These are phyloP conservation scores for Pseudodiploospora longispora DNA, from an alignment of 2,329 filamentous ascomycete genomes.

Conservation along the genomic window DNA sequence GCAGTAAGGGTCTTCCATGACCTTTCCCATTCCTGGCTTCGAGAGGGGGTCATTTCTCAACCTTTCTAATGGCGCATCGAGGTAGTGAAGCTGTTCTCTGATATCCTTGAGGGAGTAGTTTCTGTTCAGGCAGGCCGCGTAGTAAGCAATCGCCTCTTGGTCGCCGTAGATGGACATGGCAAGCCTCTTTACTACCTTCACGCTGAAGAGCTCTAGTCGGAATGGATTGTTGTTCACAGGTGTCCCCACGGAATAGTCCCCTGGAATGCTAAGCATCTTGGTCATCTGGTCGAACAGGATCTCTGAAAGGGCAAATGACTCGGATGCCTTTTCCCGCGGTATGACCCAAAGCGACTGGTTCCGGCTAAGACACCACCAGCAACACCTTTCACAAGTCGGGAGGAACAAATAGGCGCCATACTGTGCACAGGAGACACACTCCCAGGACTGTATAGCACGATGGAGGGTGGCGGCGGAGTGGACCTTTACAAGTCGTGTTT, in stretches of 20 bases:
- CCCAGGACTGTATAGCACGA: slow-evolving; percentile 13
- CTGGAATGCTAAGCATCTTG: slow-evolving; percentile 17
- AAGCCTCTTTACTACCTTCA: slow-evolving; percentile 20
- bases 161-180: slow-evolving; percentile 18
- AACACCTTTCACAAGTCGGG: slow-evolving; percentile 23
- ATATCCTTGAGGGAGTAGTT: neutral
- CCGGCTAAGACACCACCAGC: slow-evolving; percentile 19
- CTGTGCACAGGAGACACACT: slow-evolving; percentile 20
- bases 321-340: slow-evolving; percentile 11
- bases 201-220: slow-evolving; percentile 16
- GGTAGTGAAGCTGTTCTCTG: neutral
- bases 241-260: slow-evolving; percentile 13
- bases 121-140: neutral
- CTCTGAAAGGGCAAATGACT: slow-evolving; percentile 17
- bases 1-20: slow-evolving; percentile 4
- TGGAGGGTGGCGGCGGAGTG: slow-evolving; percentile 16
- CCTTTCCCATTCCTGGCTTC: neutral
- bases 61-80: neutral
- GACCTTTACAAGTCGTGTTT: slow-evolving; percentile 14
- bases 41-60: neutral
- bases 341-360: slow-evolving; percentile 19
- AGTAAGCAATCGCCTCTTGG: slow-evolving; percentile 2
- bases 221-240: slow-evolving; percentile 8
- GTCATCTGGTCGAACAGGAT: slow-evolving; percentile 11
- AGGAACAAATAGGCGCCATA: slow-evolving; percentile 24